Base-by-base conservation (phyloP, 352 stramenopile genomes). In the Phytophthora gonapodyides region DNA sequence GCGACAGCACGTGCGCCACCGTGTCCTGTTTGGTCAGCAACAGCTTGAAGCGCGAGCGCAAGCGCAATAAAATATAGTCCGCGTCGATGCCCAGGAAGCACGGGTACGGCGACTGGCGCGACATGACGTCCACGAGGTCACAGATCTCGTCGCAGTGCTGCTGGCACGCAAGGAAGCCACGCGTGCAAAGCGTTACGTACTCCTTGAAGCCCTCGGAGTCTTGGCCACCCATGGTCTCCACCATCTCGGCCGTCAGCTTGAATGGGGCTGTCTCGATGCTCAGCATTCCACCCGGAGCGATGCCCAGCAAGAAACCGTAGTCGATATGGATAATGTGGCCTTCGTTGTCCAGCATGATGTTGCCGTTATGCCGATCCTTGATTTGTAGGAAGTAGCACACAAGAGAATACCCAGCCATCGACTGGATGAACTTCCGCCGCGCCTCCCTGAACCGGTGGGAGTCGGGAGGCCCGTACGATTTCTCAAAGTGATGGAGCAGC, bases 331-430 rank as follows among this genome's bases (percentile, higher is more conserved):
- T 98, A 9, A 99, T 87, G 73, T 98, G 97, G 12, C 98, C 97
- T 76, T 97, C 85, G 43, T 93, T 98, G 76, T 99, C 97, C 48
- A 99, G 89, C 92, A 99, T 99, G 46, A 99, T 99, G 69, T 99
- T 99, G 37, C 97, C 98, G 61, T 99, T 99, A 90, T 99, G 98
- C 7, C 97, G 90, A 80, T 99, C 98, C 71, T 99, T 99, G 69
- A 99, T 93, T 64, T 98, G 96, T 27, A 99, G 74, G 24, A 99
- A 88, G 69, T 99, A 99, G 38, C 82, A 96, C 40, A 99, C 96
- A 16, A 99, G 80, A 38, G 95, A 99, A 82, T 99, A 99, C 7
- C 89, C 98, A 9, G 96, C 98, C 73, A 99, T 91, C 31, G 91
- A 98, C 57, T 95, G 82, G 48, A 99, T 96, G 60, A 99, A 99